Percentiles rank a stretch among this genome's conserved stretches.
Conservation (phyloP, 2,329 filamentous ascomycete genomes). For the Coniochaeta ligniaria region DNA sequence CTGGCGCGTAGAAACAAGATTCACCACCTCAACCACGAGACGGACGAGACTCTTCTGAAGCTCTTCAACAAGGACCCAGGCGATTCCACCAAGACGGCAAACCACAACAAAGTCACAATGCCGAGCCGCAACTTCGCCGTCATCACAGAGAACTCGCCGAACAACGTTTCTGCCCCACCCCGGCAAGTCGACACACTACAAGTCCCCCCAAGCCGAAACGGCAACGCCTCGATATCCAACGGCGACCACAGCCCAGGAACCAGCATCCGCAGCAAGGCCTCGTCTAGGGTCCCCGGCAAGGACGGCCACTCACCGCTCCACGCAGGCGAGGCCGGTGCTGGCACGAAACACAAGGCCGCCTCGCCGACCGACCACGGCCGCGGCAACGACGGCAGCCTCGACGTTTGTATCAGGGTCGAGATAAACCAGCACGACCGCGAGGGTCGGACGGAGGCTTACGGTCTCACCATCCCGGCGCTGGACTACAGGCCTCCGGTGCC, state of each 20-base stretch:
- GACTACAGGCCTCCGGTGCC: slow-evolving; percentile 11
- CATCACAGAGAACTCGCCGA: slow-evolving; percentile 78
- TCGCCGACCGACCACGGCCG: slow-evolving; percentile 43
- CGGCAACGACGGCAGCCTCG: slow-evolving; percentile 56
- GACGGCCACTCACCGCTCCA: slow-evolving; percentile 68
- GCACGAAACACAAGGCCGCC: slow-evolving; percentile 71
- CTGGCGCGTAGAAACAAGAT: slow-evolving; percentile 85
- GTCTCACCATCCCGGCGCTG: slow-evolving; percentile 75
- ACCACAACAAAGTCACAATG: slow-evolving; percentile 80
- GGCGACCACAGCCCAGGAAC: slow-evolving; percentile 10
- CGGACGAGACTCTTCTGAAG: slow-evolving; percentile 89
- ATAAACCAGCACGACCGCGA: slow-evolving; percentile 74
- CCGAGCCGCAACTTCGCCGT: slow-evolving; percentile 90
- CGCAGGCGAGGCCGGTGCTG: slow-evolving; percentile 68
- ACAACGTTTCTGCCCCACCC: slow-evolving; percentile 23
- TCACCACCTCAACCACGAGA: slow-evolving; percentile 61
- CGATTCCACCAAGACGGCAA: slow-evolving; percentile 61
- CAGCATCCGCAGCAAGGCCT: slow-evolving; percentile 7
- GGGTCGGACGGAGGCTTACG: slow-evolving; percentile 76
- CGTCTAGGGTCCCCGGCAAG: slow-evolving; percentile 27
- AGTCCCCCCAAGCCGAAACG: slow-evolving; percentile 7
- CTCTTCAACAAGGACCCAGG: slow-evolving; percentile 90
- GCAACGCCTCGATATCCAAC: slow-evolving; percentile 2
- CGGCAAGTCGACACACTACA: slow-evolving; percentile 10
- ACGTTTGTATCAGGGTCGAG: slow-evolving; percentile 82